Conservation (phyloP, 176 grass and related monocot genomes). For the Rhynchospora tenuis region DNA sequence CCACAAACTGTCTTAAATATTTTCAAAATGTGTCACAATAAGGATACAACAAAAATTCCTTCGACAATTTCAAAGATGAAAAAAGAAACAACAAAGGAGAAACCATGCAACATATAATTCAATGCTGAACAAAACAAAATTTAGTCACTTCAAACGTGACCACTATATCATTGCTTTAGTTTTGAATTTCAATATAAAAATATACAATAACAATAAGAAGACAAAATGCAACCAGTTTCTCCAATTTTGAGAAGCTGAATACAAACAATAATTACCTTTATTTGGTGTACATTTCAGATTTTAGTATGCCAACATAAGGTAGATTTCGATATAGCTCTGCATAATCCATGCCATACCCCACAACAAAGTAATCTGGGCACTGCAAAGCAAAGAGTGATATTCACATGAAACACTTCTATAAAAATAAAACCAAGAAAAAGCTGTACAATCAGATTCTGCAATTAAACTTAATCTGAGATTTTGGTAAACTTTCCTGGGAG, state of each 20-base stretch:
- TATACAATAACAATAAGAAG: not conserved
- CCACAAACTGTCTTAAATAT: not conserved
- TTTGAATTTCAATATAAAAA: not conserved
- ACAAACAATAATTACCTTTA: conserved; percentile 15
- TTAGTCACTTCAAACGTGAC: not conserved
- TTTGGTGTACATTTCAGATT: conserved; percentile 65
- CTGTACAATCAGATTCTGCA: not conserved
- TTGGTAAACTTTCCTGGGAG: not conserved
- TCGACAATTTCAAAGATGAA: not conserved
- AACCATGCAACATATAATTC: not conserved
- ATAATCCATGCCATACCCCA: conserved; percentile 94
- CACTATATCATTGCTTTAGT: not conserved
- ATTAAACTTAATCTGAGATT: not conserved
- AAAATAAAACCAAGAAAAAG: not conserved
- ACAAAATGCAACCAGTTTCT: not conserved
- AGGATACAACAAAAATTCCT: not conserved
- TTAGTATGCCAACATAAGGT: conserved; percentile 77
- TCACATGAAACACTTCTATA: not conserved
- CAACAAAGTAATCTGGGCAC: conserved; percentile 91
- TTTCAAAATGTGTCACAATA: not conserved
- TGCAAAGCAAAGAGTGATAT: conserved; percentile 34
- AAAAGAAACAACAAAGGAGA: not conserved
- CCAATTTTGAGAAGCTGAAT: conserved; percentile 7
- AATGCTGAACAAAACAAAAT: not conserved
- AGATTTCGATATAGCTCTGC: conserved; percentile 83